These are phyloP conservation scores for Lactifluus subvellereus DNA, from an alignment of 768 basidiomycete genomes.

Conservation along the genomic window DNA sequence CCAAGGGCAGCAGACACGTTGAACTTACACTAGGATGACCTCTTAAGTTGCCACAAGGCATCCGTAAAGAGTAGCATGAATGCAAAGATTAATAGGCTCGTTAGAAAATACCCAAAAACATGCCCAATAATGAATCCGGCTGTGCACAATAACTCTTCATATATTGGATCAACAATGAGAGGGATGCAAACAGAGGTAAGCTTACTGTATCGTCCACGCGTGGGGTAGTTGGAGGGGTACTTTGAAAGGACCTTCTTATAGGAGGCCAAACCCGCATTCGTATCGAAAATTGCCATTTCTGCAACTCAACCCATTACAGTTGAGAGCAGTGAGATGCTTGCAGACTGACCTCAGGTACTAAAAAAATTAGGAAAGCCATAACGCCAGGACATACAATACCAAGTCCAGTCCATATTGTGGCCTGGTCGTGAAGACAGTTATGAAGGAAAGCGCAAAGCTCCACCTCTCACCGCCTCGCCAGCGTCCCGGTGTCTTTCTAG, in stretches of 20 bases:
- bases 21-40: too few relatives aligned
- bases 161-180: background rate
- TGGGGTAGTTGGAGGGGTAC: background rate
- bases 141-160: background rate
- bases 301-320: background rate
- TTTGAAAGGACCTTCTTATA: background rate
- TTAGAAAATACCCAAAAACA: background rate
- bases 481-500: background rate
- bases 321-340: background rate
- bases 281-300: background rate
- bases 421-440: too few relatives aligned
- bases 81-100: background rate
- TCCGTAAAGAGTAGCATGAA: background rate
- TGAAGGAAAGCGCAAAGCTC: too few relatives aligned
- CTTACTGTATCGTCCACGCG: constrained; percentile 1
- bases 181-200: background rate
- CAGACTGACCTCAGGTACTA: background rate
- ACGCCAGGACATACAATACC: too few relatives aligned
- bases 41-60: too few relatives aligned
- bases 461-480: background rate
- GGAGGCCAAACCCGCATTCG: constrained; percentile 1
- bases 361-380: background rate
- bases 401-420: too few relatives aligned
- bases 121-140: background rate
- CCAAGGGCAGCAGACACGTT: too few relatives aligned